Evolutionary conservation across 2,329 filamentous ascomycete species (phyloP), one percentile per base, ranked within the genome.

Genomic region (Curvularia hawaiiensis): DNA sequence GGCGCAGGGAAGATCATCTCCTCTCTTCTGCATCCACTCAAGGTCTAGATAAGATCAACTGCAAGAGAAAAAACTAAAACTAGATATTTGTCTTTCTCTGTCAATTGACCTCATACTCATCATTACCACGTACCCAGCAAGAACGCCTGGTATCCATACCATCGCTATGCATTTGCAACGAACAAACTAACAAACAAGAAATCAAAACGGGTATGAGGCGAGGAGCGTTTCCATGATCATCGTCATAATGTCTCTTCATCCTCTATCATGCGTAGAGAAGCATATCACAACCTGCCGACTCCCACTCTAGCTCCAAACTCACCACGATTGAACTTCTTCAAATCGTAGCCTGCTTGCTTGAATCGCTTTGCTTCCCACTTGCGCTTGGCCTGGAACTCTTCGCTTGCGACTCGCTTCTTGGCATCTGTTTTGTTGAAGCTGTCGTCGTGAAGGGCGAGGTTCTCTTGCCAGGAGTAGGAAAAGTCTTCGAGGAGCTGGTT

Each of bases 221-320:
- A 28, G 4, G 6, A n/a, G 2, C 6, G 2, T 18, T 18, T 18
- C 16, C 35, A 35, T 35, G 14, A 35, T 35, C 16, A n/a, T 7
- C 16, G 7, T 7, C 16, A 3, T 9, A n/a, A 43, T 43, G 20
- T 3, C 40, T 26, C 12, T 16, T 8, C 22, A 43, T 5, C 12
- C 28, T 28, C n/a, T 18, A 18, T 3, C 16, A 12, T 18, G 30
- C 10, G 5, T 11, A 22, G 2, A 16, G 4, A 35, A 28, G 26
- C 20, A 38, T 6, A 8, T 58, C 61, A 77, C 3, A 77, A 52
- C 24, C 75, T 56, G 1, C 63, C 65, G n/a, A 77, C 57, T 0
- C 76, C 75, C n/a, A 50, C 69, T 55, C 70, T 71, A 8, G 75
- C 65, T 3, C 75, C 75, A 64, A 74, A 77, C 28, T 72, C 70